These are phyloP conservation scores for Alloteropsis semialata DNA, from an alignment of 176 grass and related monocot species.

Conservation along the genomic window DNA sequence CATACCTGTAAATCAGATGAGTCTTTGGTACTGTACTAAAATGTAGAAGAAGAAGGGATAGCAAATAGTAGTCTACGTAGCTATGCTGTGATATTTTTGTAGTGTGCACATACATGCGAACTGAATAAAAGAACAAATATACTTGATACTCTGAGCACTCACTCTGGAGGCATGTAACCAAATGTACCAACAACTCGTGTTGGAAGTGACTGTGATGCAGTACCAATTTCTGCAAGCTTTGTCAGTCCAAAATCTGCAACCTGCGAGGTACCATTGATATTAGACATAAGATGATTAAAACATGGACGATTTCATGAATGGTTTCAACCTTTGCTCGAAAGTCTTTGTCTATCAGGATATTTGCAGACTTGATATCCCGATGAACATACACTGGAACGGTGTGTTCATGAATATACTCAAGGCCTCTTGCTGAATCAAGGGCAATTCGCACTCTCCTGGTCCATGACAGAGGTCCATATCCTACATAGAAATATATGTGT, in stretches of 20 bases:
- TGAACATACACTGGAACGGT: constrained; percentile 72
- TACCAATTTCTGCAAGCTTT: constrained; percentile 66
- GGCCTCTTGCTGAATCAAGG: constrained; percentile 72
- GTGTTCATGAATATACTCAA: constrained; percentile 84
- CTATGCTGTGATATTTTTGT: neutral
- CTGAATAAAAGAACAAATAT: neutral
- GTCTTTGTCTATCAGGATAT: constrained; percentile 79
- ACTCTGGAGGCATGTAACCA: constrained; percentile 92
- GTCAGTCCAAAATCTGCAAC: constrained; percentile 82
- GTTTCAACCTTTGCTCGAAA: constrained; percentile 58
- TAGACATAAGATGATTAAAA: constrained; percentile 5
- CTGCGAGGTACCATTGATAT: constrained; percentile 37
- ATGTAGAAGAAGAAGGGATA: neutral
- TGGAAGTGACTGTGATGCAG: constrained; percentile 29
- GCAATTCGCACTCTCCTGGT: constrained; percentile 56
- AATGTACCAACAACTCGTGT: constrained; percentile 69
- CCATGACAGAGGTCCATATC: constrained; percentile 55
- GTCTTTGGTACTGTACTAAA: neutral
- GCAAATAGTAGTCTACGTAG: neutral
- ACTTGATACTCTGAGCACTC: constrained; percentile 10
- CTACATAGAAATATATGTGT: constrained; percentile 17
- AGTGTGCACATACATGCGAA: neutral
- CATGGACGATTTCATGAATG: neutral
- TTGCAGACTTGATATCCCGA: constrained; percentile 85
- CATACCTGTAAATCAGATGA: constrained; percentile 52